Evolutionary conservation across 768 basidiomycete genomes (phyloP), one percentile per base, ranked within the genome.

Genomic region (Podaxis sp.): DNA sequence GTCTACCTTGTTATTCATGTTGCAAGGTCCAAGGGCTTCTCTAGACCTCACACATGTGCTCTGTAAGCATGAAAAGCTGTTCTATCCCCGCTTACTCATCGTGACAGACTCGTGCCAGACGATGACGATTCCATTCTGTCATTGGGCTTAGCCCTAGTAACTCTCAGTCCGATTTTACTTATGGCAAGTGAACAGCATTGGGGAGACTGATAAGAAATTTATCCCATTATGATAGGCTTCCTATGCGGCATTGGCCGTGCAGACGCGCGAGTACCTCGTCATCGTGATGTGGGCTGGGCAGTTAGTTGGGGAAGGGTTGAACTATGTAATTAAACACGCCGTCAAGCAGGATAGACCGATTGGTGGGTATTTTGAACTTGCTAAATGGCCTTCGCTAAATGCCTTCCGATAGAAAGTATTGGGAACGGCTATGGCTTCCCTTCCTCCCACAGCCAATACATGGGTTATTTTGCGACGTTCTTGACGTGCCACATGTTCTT

Each of bases 371-470:
- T 56, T 11, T 13, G 9, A 12, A 50, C 19, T 13, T 12, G 49
- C 17, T 55, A 27, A 51, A 22, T 49, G 38, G 40, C 4, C 33
- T 41, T 17, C 59, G 37, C 24, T 52, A 49, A 43, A 15, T 53
- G 52, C 41, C 52, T 11, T 50, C 24, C 27, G 11, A 5, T 67
- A 88, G 88, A 79, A 47, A 80, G 79, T 59, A 72, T 85, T 52
- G 88, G 87, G 19, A 82, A 82, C 59, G 92, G 92, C 13, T 94
- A 93, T 69, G 93, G 91, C 6, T 94, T 94, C 67, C 93, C 93
- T 0, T 93, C 92, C 0, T 93, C 91, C 13, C 93, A 94, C 69
- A 91, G 90, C 73, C 93, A 94, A 73, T 93, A 88, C 71, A 93
- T 94, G 93, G 93, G 86, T 15, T 94, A 90, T 74, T 94, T 94